These are phyloP conservation scores for Penicillium sp. DNA, from an alignment of 2,329 filamentous ascomycete species.

Conservation along the genomic window DNA sequence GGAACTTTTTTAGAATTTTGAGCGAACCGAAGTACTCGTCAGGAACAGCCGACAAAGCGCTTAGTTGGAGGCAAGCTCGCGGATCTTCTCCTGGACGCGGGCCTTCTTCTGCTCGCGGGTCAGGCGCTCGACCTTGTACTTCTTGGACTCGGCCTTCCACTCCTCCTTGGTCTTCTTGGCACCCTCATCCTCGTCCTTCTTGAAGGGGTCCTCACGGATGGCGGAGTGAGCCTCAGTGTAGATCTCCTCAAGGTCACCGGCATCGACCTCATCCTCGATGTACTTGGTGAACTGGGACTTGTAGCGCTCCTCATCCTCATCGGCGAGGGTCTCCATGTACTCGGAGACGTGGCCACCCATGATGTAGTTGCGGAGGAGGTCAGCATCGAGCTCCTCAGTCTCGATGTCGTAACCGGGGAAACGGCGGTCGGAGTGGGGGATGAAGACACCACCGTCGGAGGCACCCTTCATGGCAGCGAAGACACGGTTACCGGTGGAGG, in stretches of 20 bases:
- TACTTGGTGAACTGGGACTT: conserved; percentile 98
- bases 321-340: conserved; percentile 99
- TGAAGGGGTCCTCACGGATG: conserved; percentile 97
- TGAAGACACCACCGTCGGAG: conserved; percentile 93
- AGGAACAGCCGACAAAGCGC: conserved; percentile 25
- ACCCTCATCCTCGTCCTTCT: conserved; percentile 74
- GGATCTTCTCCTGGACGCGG: conserved; percentile 88
- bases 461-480: conserved; percentile 99
- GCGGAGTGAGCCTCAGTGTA: conserved; percentile 93
- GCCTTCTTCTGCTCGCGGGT: conserved; percentile 79
- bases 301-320: conserved; percentile 99
- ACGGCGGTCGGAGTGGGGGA: conserved; percentile 98
- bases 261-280: conserved; percentile 94
- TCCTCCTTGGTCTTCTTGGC: conserved; percentile 97
- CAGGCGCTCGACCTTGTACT: conserved; percentile 77
- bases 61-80: conserved; percentile 60
- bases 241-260: conserved; percentile 93
- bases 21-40: conserved; percentile 14
- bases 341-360: conserved; percentile 96
- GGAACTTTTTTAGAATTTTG: conserved; percentile 22
- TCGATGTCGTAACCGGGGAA: conserved; percentile 99
- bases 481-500: conserved; percentile 96
- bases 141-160: conserved; percentile 93
- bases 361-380: conserved; percentile 99
- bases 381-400: conserved; percentile 94